A percentile compares a stretch with the other conserved stretches of the same genome.
These are phyloP conservation scores for Dactylellina parvicollis DNA, from an alignment of 2,329 filamentous ascomycete species.

Conservation along the genomic window DNA sequence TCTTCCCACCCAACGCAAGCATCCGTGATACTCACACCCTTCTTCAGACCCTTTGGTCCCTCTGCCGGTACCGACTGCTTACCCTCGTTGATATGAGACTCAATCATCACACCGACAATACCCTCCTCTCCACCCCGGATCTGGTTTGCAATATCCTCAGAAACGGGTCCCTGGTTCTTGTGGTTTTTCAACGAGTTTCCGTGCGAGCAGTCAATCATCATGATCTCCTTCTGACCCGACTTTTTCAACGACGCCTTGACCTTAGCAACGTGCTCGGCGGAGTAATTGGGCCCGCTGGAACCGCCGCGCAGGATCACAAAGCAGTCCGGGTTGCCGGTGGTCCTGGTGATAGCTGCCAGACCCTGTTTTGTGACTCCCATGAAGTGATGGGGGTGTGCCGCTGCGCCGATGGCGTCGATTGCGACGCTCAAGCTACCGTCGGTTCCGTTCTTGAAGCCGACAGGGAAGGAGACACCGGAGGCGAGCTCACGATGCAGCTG, in stretches of 20 bases:
- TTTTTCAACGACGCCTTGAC: constrained; percentile 81
- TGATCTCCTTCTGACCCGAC: constrained; percentile 75
- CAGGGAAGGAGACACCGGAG: constrained; percentile 92
- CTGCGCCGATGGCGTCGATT: constrained; percentile 93
- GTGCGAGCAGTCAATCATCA: constrained; percentile 99
- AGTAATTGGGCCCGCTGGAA: constrained; percentile 92
- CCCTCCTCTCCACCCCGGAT: constrained; percentile 82
- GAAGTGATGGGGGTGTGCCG: constrained; percentile 93
- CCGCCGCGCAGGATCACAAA: constrained; percentile 95
- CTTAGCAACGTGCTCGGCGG: constrained; percentile 81
- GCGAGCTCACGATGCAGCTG: constrained; percentile 95
- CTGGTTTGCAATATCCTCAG: constrained; percentile 81
- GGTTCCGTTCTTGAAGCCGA: constrained; percentile 99
- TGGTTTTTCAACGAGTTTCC: constrained; percentile 96
- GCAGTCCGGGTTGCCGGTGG: constrained; percentile 93
- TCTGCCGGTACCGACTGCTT: constrained; percentile 82
- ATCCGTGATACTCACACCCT: constrained; percentile 96
- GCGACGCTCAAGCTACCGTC: constrained; percentile 89
- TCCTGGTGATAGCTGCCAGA: constrained; percentile 92
- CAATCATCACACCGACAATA: constrained; percentile 99
- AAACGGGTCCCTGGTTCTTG: constrained; percentile 96
- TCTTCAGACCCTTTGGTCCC: constrained; percentile 83
- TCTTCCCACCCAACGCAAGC: constrained; percentile 96
- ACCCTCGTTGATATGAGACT: constrained; percentile 95
- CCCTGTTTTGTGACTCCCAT: constrained; percentile 96